Base-by-base conservation (phyloP, 768 basidiomycete species). In the Nidularia pulvinata region DNA sequence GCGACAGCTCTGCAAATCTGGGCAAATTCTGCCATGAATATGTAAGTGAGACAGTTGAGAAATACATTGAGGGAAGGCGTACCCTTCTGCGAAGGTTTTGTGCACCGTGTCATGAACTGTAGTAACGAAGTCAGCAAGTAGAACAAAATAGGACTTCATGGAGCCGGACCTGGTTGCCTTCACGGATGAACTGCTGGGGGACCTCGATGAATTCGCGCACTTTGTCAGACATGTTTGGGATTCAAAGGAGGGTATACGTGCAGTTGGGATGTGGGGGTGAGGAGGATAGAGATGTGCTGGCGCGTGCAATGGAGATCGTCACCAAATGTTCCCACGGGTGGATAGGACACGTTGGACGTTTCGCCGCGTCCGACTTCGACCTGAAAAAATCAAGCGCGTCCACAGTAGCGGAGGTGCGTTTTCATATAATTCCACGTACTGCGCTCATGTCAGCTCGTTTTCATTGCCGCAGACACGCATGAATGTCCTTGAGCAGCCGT, bases 61-160 rank as follows among this genome's bases (percentile, higher is more conserved):
- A n/a, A n/a, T n/a, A n/a, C n/a, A n/a, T 49, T 13, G 36, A 6
- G 7, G 6, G n/a, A 46, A 36, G 44, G 69, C 73, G 51, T 33
- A 97, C 97, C 97, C 78, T 93, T 93, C 70, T 90, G 84, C 50
- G 93, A 93, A 56, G 97, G 97, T 77, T 99, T 99, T 54, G 95
- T 96, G 82, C 97, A 99, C 67, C 95, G 88, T 62, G 88, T 91
- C 58, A 99, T 76, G 79, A 99, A 98, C 97, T 98, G 60, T 36
- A 58, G 33, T 16, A 53, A 36, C 33, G 61, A 25, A 49, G 60
- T 61, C 37, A 57, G 57, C 33, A n/a, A 22, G 25, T 4, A 9
- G 19, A 33, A 34, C 11, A 36, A 22, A 50, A 10, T 16, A 9
- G 49, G 45, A n/a, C 16, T 43, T n/a, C n/a, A n/a, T n/a, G n/a